Evolutionary conservation across 805 yeast genomes (phyloP), one percentile per base, ranked within the genome.

Genomic region (Candida xiaguanensis): DNA sequence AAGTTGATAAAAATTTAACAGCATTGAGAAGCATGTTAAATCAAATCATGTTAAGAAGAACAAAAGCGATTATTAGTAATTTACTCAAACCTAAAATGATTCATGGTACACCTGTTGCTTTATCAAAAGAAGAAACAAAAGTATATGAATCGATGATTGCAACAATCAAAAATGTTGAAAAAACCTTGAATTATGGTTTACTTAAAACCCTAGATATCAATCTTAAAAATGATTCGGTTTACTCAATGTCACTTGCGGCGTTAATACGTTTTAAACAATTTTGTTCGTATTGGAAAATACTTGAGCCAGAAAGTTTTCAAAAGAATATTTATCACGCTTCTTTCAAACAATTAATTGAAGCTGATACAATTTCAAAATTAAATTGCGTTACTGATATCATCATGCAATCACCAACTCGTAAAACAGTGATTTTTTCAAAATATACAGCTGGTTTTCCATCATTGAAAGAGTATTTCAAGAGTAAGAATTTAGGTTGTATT

Each of bases 381-480:
- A 19, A 28, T 12, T 12, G 12, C 4, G 18, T 19, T n/a, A 12
- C 8, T 7, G 34, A 38, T 6, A 19, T 32, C n/a, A 9, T 32
- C 14, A 20, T 17, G 18, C 17, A 20, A 8, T 13, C 19, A 5
- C 26, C 26, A 7, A n/a, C 16, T 9, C 36, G 79, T 75, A 46
- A 82, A 91, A 46, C 75, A 89, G 2, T 67, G 91, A 43, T 70
- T 91, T 7, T 91, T 93, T 56, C 89, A 97, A 2, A 77, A 90
- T 45, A 93, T 93, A 61, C 91, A 97, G 0, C 95, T 86, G 61
- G 80, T 88, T 44, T 70, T 91, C 49, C 96, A 90, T 59, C 84
- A 91, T 45, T 65, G 91, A 34, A 98, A 90, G 58, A 64, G 68
- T 40, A 86, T 86, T 6, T 62, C 91, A 40, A 75, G 83, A 6